Base-by-base conservation (phyloP, 202 grass and related monocot species). In the Setaria viridis region DNA sequence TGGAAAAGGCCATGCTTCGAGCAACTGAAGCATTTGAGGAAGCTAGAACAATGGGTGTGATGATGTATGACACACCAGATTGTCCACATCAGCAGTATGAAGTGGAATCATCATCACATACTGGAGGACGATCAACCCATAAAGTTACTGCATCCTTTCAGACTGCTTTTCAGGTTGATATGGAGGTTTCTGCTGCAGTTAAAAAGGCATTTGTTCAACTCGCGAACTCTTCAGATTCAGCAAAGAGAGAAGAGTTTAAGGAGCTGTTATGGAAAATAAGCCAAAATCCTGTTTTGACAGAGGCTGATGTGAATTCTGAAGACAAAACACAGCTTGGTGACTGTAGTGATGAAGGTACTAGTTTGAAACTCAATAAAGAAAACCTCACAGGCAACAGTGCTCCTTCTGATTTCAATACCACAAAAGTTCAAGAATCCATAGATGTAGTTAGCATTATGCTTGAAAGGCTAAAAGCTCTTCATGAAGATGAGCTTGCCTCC, bases 61-160 rank as follows among this genome's bases (percentile, higher is more conserved):
- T 97, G 94, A 97, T 99, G 97, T 99, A 99, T 81, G 97, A 97
- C 74, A 90, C 55, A 55, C 94, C 94, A 47, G 90, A 97, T 72
- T 92, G 81, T 43, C 87, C 78, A 80, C 74, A 70, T 73, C 83
- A 85, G 82, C 85, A 89, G 78, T 90, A 85, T 48, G 84, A 93
- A 85, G 82, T 95, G 74, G 93, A 93, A 91, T 90, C 89, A 41
- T 92, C 81, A 12, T 84, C 83, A 68, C 65, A 82, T 29, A 84
- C 47, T 78, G 93, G 89, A 77, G 92, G 83, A 73, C 76, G 20
- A 85, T 92, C 97, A 62, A 96, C 88, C 35, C 88, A 94, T 48
- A 94, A 89, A 83, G 72, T 99, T 43, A 97, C 85, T 69, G 87
- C 97, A 72, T 91, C 92, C 53, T 99, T 99, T 78, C 93, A 99